Evolutionary conservation across 129 eudicot genomes (phyloP).

Genomic region (carrot (Daucus carota)): DNA sequence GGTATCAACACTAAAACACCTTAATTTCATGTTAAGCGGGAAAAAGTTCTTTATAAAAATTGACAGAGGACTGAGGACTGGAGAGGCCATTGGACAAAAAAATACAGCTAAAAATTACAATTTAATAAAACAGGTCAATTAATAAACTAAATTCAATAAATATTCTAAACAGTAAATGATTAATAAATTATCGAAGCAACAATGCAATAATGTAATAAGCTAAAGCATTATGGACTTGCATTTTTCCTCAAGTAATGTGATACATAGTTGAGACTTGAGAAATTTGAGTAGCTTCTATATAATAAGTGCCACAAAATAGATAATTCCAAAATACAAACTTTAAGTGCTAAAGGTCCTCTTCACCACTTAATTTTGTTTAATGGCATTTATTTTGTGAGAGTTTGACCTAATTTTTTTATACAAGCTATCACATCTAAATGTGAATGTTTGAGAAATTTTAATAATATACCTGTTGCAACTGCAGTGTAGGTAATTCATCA

Average conservation of each 20-base stretch:
- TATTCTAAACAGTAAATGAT: not conserved
- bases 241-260: not conserved
- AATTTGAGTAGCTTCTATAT: not conserved
- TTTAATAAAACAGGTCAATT: not conserved
- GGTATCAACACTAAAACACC: not conserved
- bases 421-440: not conserved
- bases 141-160: not conserved
- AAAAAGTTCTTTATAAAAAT: not conserved
- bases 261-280: not conserved
- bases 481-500: not conserved
- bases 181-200: not conserved
- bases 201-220: not conserved
- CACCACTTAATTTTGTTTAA: not conserved
- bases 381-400: too few species aligned
- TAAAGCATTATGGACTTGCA: not conserved
- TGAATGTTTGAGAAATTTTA: not conserved
- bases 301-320: not conserved
- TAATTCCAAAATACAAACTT: not conserved
- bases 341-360: not conserved
- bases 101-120: not conserved
- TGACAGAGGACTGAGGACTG: not conserved
- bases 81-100: not conserved
- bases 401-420: not conserved
- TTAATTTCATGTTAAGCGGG: not conserved
- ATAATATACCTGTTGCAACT: not conserved